Percentiles rank a stretch among this genome's conserved stretches.
phyloP scores from a whole-genome alignment of 495 filamentous ascomycete genomes.

The Apodospora peruviana region DNA sequence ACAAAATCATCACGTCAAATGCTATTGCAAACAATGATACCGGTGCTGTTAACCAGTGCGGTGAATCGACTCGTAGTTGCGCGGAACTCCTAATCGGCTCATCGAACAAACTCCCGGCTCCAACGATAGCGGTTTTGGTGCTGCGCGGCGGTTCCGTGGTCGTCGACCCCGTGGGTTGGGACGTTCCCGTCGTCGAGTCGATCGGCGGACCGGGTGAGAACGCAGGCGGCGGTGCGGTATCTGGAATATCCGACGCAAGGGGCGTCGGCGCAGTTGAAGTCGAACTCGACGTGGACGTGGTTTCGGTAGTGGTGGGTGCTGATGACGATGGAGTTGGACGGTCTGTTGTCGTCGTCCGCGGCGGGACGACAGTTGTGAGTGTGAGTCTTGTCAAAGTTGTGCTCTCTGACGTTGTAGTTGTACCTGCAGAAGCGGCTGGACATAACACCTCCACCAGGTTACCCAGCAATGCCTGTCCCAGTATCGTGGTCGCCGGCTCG shows the following conservation, averaged over 20 bases:
- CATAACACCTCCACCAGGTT: slow-evolving; percentile 31
- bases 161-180: not conserved
- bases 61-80: no score
- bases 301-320: slow-evolving; percentile 7
- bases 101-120: not conserved
- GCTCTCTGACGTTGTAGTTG: slow-evolving; percentile 4
- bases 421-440: slow-evolving; percentile 8
- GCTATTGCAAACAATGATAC: no score
- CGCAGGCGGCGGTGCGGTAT: not conserved
- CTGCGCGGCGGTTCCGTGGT: not conserved
- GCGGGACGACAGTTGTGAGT: not conserved
- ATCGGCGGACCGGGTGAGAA: not conserved
- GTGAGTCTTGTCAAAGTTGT: slow-evolving; percentile 5
- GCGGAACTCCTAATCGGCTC: no score
- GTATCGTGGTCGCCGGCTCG: slow-evolving; percentile 22
- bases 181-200: not conserved
- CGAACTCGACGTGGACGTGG: slow-evolving; percentile 6
- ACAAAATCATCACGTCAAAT: no score
- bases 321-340: slow-evolving; percentile 1
- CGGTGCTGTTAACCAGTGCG: no score
- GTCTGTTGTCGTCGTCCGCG: slow-evolving; percentile 3
- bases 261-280: not conserved
- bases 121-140: not conserved
- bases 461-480: slow-evolving; percentile 30
- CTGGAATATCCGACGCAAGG: not conserved